Percentiles rank a stretch among this genome's conserved stretches.
phyloP scores from a whole-genome alignment of 306 rosid genomes.

The Dicorynia guianensis region DNA sequence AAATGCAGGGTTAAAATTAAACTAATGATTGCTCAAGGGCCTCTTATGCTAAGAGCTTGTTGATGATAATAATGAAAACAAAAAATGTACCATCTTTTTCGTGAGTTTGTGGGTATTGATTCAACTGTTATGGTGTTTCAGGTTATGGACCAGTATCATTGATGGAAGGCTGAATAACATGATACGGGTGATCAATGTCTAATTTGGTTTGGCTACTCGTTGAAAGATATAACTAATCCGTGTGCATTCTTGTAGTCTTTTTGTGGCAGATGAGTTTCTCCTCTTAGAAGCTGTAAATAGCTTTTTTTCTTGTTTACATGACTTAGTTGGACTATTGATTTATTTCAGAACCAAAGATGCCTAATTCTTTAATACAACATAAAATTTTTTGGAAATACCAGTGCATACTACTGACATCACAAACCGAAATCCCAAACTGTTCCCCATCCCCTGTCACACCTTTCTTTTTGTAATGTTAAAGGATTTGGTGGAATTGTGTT shows the following conservation, averaged over 20 bases:
- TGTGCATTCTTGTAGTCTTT: constrained; percentile 78
- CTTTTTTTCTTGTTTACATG: constrained; percentile 54
- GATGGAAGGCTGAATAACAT: constrained; percentile 43
- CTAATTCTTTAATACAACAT: constrained; percentile 33
- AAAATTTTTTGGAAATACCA: constrained; percentile 31
- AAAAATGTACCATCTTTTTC: constrained; percentile 35
- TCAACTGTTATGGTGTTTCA: constrained; percentile 55
- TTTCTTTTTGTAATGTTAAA: constrained; percentile 23
- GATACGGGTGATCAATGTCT: constrained; percentile 39
- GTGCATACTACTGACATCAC: constrained; percentile 42
- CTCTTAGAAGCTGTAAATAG: constrained; percentile 92
- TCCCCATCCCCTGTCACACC: background rate
- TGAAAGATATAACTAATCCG: constrained; percentile 67
- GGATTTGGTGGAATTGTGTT: constrained; percentile 31
- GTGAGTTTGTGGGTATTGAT: constrained; percentile 47
- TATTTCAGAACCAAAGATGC: constrained; percentile 49
- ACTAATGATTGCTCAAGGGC: constrained; percentile 13
- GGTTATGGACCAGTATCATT: constrained; percentile 52
- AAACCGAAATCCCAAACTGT: constrained; percentile 21
- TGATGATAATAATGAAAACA: constrained; percentile 6
- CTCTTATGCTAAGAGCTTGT: constrained; percentile 17
- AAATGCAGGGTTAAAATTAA: constrained; percentile 7
- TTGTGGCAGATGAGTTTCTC: constrained; percentile 98
- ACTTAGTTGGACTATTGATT: constrained; percentile 55
- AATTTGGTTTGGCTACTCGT: constrained; percentile 49